These are phyloP conservation scores for Entamoeba histolytica DNA, from an alignment of 208 protist species.

Conservation along the genomic window DNA sequence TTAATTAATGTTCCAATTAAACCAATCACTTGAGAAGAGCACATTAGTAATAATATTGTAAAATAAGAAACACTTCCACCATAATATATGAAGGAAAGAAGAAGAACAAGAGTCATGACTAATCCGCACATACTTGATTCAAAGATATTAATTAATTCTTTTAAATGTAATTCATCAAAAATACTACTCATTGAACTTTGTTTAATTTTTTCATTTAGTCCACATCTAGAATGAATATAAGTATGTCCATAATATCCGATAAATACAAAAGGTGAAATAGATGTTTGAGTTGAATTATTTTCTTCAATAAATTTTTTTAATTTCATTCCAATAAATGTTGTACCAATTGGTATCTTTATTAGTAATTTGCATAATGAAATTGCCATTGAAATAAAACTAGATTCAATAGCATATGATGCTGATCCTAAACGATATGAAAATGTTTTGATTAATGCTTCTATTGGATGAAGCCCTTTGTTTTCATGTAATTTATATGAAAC, in stretches of 20 bases:
- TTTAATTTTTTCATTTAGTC: background rate
- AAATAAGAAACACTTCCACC: background rate
- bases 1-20: background rate
- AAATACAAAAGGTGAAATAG: background rate
- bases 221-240: background rate
- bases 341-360: background rate
- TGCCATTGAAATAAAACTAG: background rate
- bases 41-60: background rate
- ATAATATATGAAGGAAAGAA: background rate
- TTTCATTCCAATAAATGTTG: background rate
- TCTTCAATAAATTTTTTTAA: background rate
- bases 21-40: background rate
- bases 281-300: background rate
- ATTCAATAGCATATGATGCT: background rate
- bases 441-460: background rate
- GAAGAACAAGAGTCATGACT: background rate
- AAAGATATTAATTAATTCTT: background rate
- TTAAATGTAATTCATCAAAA: background rate
- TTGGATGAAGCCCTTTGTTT: background rate
- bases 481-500: background rate
- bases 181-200: background rate
- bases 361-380: background rate
- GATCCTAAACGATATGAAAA: background rate
- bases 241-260: background rate
- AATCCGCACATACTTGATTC: background rate